phyloP scores from a whole-genome alignment of 768 basidiomycete species.

The Mycena filopes region DNA sequence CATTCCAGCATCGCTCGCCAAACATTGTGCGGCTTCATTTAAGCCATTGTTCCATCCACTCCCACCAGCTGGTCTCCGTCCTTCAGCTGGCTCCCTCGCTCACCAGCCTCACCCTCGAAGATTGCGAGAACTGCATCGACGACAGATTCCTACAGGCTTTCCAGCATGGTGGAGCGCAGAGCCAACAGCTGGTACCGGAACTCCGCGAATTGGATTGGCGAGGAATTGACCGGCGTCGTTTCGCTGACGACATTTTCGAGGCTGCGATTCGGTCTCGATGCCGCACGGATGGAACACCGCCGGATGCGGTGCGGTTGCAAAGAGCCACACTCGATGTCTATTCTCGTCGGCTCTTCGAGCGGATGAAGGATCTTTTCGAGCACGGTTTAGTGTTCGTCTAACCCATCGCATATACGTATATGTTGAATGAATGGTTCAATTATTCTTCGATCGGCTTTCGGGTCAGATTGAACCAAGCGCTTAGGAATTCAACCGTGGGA shows the following conservation, averaged over 20 bases:
- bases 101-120: neutral
- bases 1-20: slow-evolving; percentile 6
- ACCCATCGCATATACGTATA: no score
- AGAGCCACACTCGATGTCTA: neutral
- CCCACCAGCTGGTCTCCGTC: neutral
- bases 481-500: no score
- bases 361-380: slow-evolving; percentile 8
- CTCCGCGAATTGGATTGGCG: neutral
- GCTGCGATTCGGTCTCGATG: slow-evolving; percentile 8
- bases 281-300: neutral
- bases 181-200: neutral
- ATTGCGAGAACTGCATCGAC: neutral
- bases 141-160: neutral
- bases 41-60: neutral
- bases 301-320: neutral
- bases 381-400: neutral
- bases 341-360: neutral
- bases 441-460: no score
- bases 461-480: no score
- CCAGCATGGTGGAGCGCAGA: neutral
- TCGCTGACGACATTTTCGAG: neutral
- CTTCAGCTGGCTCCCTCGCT: slow-evolving; percentile 4
- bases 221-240: neutral
- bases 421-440: no score
- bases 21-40: neutral